A percentile compares a stretch with the other conserved stretches of the same genome.
Conservation (phyloP, 2,329 filamentous ascomycete genomes). For the Pochonia chlamydosporia region DNA sequence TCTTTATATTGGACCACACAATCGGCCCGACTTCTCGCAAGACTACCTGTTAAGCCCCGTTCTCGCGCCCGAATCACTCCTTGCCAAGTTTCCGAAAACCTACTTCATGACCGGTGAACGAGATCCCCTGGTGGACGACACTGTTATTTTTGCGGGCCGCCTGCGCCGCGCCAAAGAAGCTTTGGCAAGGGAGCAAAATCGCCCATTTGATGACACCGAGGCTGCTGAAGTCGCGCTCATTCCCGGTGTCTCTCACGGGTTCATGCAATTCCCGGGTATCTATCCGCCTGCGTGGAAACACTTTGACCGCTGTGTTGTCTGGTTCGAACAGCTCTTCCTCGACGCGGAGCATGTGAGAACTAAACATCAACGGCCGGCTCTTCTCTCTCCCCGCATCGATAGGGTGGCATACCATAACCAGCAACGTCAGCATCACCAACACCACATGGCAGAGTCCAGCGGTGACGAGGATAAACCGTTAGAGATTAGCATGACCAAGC, state of each 20-base stretch:
- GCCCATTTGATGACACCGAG: constrained; percentile 32
- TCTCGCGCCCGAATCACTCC: constrained; percentile 75
- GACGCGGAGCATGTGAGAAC: constrained; percentile 37
- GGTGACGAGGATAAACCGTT: constrained; percentile 76
- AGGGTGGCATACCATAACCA: constrained; percentile 6
- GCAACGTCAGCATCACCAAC: constrained; percentile 17
- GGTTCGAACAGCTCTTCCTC: constrained; percentile 75
- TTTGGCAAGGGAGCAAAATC: constrained; percentile 17
- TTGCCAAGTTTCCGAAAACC: constrained; percentile 86
- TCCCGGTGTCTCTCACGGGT: constrained; percentile 87
- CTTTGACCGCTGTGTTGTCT: constrained; percentile 69
- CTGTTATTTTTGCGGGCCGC: constrained; percentile 88
- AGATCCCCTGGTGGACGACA: constrained; percentile 93
- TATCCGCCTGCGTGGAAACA: constrained; percentile 90
- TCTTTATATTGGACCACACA: constrained; percentile 89
- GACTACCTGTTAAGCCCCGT: constrained; percentile 90
- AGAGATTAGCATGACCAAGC: constrained; percentile 66
- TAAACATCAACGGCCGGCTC: constrained; percentile 12
- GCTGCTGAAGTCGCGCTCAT: constrained; percentile 71
- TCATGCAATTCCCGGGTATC: constrained; percentile 81
- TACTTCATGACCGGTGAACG: constrained; percentile 93
- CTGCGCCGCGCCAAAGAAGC: constrained; percentile 72
- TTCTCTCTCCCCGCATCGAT: not conserved
- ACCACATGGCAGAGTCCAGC: constrained; percentile 49
- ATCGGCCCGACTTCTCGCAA: constrained; percentile 84